phyloP scores from a whole-genome alignment of 2,329 filamentous ascomycete species.

The Ambrosiella cleistominuta region DNA sequence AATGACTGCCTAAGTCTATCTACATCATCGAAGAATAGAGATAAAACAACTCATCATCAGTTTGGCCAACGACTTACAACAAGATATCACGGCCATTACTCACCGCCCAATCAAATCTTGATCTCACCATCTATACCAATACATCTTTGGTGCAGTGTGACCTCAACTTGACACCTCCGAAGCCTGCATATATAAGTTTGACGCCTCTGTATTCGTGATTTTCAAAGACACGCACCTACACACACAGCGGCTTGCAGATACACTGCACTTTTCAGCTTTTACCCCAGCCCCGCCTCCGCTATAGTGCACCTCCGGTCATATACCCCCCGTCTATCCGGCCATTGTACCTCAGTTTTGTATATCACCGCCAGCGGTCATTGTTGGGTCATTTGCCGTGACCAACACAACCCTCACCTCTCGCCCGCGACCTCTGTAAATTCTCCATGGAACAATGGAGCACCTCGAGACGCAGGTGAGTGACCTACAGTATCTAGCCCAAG shows the following conservation, averaged over 20 bases:
- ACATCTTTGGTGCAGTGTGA: neutral
- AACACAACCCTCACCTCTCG: neutral
- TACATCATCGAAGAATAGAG: too few species aligned
- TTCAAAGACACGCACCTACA: neutral
- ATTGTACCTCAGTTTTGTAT: neutral
- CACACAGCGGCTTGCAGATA: neutral
- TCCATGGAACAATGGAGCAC: constrained; percentile 29
- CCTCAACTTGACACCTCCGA: neutral
- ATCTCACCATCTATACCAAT: neutral
- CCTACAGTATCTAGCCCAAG: constrained; percentile 32
- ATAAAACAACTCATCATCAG: too few species aligned
- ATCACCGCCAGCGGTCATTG: neutral
- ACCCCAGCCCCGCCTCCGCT: constrained; percentile 2
- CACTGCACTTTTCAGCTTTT: constrained; percentile 1
- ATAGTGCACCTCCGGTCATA: neutral
- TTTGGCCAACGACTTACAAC: too few species aligned
- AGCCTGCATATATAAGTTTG: neutral
- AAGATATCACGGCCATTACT: neutral
- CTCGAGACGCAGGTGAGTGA: constrained; percentile 37
- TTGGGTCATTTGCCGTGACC: neutral
- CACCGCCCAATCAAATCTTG: neutral
- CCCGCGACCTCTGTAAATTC: neutral
- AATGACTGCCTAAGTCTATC: too few species aligned
- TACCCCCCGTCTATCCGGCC: neutral
- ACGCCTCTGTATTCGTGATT: neutral